Base-by-base conservation (phyloP, 2,329 filamentous ascomycete genomes). In the Monosporascus ibericus region DNA sequence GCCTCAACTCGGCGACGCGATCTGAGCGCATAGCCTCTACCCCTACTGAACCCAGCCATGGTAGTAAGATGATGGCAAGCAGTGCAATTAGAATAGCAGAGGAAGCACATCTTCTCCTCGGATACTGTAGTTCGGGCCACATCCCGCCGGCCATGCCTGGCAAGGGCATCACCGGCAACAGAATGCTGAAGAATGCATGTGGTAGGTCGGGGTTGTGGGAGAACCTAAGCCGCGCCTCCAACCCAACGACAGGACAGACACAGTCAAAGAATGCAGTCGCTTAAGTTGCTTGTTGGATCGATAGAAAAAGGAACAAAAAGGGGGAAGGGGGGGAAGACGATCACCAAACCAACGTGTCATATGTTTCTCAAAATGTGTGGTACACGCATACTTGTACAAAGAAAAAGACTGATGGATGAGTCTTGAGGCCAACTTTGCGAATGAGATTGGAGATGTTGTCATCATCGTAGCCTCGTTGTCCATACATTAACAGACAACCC, bases 1-100 rank as follows among this genome's bases (percentile, higher is more conserved):
- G 75, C 50, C 83, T 77, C 62, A 86, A 68, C 60, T 78, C 72
- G 48, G 75, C 74, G 54, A 85, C 72, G 61, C 74, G 76, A 54
- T 73, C 74, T n/a, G 76, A 71, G 40, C 75, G 75, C 81, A 86
- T 85, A 37, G 78, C 76, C 49, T 58, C 59, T 18, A 64, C 76
- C 49, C 58, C 59, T 18, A 64, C 69, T 3, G 58, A 46, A 20
- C 62, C 64, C 30, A 70, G 66, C 74, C 75, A 78, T 70, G 70
- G 62, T 48, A 67, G 55, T 61, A 76, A 48, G 17, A 67, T 18
- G 40, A 61, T 39, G 14, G 20, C 20, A 20, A 65, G 59, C 5
- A 69, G 38, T 24, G 50, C 50, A 30, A 65, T 49, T 54, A 70
- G 67, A 39, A 58, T 54, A 44, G 51, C 42, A 46, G 53, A 30